Evolutionary conservation across 164 flowering plant species (phyloP), one percentile per base, ranked within the genome.

Genomic region (Chloranthus sessilifolius): DNA sequence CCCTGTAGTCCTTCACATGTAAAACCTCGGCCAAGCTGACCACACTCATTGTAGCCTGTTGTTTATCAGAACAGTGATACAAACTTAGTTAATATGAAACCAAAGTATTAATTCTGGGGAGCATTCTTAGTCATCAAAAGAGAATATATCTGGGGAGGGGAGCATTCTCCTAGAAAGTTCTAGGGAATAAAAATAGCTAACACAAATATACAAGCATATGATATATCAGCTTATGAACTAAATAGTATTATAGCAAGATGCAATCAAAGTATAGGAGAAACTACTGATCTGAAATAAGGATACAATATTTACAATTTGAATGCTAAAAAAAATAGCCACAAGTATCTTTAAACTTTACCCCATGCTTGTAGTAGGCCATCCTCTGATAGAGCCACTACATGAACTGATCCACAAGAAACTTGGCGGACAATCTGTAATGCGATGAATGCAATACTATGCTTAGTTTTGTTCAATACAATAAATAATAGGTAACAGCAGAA

Each of bases 21-120:
- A 75, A 89, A 29, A 65, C 99, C 99, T 77, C 95, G 81, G 44
- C 99, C 99, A 72, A 94, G 99, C 70, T 94, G 99, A 68, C 97
- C 99, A 78, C 55, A 80, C 59, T 94, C 99, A 77, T 94, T 94
- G 70, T 94, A 94, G 71, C 99, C 99, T 94, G 88, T n/a, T n/a
- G 65, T 88, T 71, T 60, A 59, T 56, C 62, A 75, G 53, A 72
- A 65, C 59, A 77, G 52, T 56, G 40, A 65, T 27, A 47, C 43
- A 62, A 57, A 34, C 63, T 47, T 46, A 42, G 62, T 71, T 60
- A 78, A 72, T 75, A 51, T 11, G 44, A 40, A 61, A 52, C 55
- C 27, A 15, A 11, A 5, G 30, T 10, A 41, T 12, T 21, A 36
- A 51, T 35, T 29, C 41, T 33, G 12, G 49, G 53, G 55, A 37